Conservation (phyloP, 2,329 filamentous ascomycete species). For the Cladosporium velox region DNA sequence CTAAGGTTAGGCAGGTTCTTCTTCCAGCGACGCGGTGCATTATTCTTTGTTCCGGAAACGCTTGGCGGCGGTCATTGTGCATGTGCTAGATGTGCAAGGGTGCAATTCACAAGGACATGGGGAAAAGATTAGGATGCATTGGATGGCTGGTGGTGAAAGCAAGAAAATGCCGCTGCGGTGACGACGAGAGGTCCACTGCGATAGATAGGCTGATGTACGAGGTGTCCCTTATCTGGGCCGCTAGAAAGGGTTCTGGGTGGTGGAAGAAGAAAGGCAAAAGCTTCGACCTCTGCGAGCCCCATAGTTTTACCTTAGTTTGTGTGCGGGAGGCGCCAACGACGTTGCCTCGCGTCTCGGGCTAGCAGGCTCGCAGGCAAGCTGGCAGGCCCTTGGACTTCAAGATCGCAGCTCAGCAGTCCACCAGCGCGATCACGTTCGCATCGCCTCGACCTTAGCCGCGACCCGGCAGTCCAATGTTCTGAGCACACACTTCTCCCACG, state of each 20-base stretch:
- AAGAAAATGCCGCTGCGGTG: background rate
- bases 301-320: background rate
- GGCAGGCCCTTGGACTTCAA: background rate
- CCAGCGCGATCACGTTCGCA: background rate
- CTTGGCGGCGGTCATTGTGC: constrained; percentile 19
- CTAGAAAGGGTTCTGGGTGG: background rate
- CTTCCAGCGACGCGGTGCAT: background rate
- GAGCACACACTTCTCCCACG: background rate
- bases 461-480: constrained; percentile 15
- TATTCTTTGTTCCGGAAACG: constrained; percentile 9
- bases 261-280: constrained; percentile 1
- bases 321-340: constrained; percentile 5
- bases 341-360: constrained; percentile 2
- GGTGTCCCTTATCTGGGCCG: background rate
- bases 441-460: background rate
- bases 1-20: background rate
- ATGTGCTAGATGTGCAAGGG: background rate
- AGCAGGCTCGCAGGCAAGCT: background rate
- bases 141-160: background rate
- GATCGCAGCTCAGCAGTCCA: background rate
- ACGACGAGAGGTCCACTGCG: background rate
- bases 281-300: background rate
- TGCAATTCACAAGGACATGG: background rate
- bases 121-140: background rate
- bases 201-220: background rate